Evolutionary conservation across 2,329 filamentous ascomycete species (phyloP), one percentile per base, ranked within the genome.

Genomic region (Ophiocordyceps camponoti-rufipedis): DNA sequence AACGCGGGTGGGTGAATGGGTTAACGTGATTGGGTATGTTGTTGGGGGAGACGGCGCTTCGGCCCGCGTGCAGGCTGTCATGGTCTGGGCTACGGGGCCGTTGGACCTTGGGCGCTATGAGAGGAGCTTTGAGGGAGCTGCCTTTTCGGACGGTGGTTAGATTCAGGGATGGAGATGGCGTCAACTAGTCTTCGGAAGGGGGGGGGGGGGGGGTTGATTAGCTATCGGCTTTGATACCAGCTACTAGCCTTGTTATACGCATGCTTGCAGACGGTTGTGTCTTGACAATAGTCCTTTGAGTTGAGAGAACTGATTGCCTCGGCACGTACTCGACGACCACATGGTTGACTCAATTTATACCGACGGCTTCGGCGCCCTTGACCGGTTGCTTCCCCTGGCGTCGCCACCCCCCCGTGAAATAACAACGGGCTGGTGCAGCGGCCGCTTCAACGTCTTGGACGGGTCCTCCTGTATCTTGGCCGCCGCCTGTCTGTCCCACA

Each of bases 1-100:
- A 44, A 71, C 82, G 45, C 71, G 78, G 44, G 65, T 82, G 28
- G 89, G 89, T n/a, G 72, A 81, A 48, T 95, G 88, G 87, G 62
- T 95, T 44, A 94, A 95, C 58, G 71, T 95, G 4, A 75, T 95
- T 51, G 89, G 88, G 6, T 93, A 93, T 58, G 68, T 88, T 45
- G 43, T 48, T 23, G 42, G 45, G 14, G 46, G 31, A 12, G 39
- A 42, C 2, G 16, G 6, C 6, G 23, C 51, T 14, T 49, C 50
- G 45, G 61, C 71, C 28, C 56, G 64, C 47, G 66, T 94, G 16
- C 85, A 94, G 56, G 86, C 85, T 1, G 60, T 91, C 42, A 66
- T 87, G 54, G 59, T 94, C 3, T 94, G 88, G 80, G 70, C 78
- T 38, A 80, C 87, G 12, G 84, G 82, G 1, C 73, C 80, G 5